Base-by-base conservation (phyloP, 2,329 filamentous ascomycete species). In the Xylaria polymorpha region DNA sequence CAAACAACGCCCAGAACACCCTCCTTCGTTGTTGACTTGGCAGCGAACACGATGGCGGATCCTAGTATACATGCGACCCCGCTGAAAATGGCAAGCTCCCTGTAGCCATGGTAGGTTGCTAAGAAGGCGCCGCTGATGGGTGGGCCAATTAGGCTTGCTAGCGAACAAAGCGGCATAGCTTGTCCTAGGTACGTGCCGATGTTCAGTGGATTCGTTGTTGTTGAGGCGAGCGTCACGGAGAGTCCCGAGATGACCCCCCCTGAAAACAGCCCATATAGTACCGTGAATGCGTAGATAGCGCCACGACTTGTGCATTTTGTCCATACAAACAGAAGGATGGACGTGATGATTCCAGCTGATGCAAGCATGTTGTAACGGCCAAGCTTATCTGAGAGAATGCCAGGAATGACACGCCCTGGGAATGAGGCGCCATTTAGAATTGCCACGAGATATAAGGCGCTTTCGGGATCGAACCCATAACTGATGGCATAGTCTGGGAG, bases 191-290 rank as follows among this genome's bases (percentile, higher is more conserved):
- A 61, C 10, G 59, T 61, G 32, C 59, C 59, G 18, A 32, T 61
- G 18, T 61, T 46, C n/a, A n/a, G 41, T 7, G 48, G 29, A 14
- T 61, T 41, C 5, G n/a, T 61, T 1, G 59, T 32, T 22, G 59
- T 15, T 15, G 44, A 25, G 6, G 59, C 59, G 41, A 61, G 44
- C 29, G 29, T 61, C 0, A n/a, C 41, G 1, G 59, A 61, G 41
- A 61, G 41, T 1, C 59, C 4, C 18, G 59, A 61, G 1, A 7
- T 7, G 25, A 51, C 12, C 10, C 59, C 64, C 15, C 64, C 64
- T 22, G 64, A 67, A 20, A 61, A 67, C 25, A 67, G 46, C 1
- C 59, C 64, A 48, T 61, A 67, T 1, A 67, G 20, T 48, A 46
- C 64, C 12, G 64, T 44, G 20, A 67, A 67, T 1, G 14, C 44